Percentiles rank a stretch among this genome's conserved stretches.
phyloP scores from a whole-genome alignment of 1,139 yeast species.

The Lodderomyces parapsilosis region DNA sequence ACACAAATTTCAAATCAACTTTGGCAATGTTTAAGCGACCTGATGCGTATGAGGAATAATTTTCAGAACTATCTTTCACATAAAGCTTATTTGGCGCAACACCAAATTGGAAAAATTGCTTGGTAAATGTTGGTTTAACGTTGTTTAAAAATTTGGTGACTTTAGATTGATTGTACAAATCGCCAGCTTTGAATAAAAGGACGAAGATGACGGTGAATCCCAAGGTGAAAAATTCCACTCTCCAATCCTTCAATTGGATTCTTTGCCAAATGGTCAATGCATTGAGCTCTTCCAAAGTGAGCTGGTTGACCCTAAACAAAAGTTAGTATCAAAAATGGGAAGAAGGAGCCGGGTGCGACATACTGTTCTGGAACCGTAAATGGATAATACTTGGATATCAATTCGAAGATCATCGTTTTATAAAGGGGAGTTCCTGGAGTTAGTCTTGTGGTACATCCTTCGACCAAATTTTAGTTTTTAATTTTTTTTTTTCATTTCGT shows the following conservation, averaged over 20 bases:
- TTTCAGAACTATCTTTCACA: constrained; percentile 69
- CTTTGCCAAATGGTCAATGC: constrained; percentile 53
- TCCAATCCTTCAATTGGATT: constrained; percentile 64
- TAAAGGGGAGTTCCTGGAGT: not conserved
- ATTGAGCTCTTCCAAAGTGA: constrained; percentile 51
- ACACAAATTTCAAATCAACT: constrained; percentile 58
- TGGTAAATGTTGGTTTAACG: constrained; percentile 47
- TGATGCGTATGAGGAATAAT: constrained; percentile 77
- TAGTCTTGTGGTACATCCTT: not conserved
- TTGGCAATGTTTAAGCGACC: constrained; percentile 80
- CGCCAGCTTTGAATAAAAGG: constrained; percentile 56
- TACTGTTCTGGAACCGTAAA: constrained; percentile 11
- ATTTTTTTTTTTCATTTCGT: constrained; percentile 1
- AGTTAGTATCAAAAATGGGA: constrained; percentile 8
- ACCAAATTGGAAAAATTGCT: constrained; percentile 82
- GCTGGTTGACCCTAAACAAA: constrained; percentile 8
- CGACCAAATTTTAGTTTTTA: not conserved
- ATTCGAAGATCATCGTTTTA: constrained; percentile 13
- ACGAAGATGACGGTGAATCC: constrained; percentile 48
- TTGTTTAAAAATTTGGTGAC: constrained; percentile 52
- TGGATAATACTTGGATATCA: constrained; percentile 13
- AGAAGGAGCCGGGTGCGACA: not conserved
- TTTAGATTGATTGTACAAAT: constrained; percentile 51
- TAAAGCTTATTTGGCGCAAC: constrained; percentile 48
- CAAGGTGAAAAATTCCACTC: constrained; percentile 61